Base-by-base conservation (phyloP, 2,329 filamentous ascomycete genomes). In the Stagonosporopsis rhizophila region DNA sequence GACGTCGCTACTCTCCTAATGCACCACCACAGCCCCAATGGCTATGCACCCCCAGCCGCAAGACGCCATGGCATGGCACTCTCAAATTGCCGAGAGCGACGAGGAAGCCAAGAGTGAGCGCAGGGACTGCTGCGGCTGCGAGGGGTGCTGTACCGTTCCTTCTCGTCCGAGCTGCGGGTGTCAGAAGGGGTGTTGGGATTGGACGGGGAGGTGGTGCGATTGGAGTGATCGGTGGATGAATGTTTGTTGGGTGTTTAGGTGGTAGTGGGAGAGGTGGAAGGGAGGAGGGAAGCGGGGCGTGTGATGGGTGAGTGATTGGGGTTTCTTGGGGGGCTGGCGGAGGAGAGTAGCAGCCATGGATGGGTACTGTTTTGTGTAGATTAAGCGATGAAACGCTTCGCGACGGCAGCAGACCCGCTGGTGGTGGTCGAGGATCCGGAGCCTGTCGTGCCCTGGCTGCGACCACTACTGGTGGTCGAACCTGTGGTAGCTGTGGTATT, bases 61-160 rank as follows among this genome's bases (percentile, higher is more conserved):
- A 3, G 37, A 28, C 2, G 7, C 32, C 22, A 37, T 37, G 38
- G 20, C 44, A 1, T 47, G 44, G 50, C 50, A 53, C 44, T 15
- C 50, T 6, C 50, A 53, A 17, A 47, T 47, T 14, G 50, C 37
- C 12, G 44, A 53, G 20, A 27, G 35, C 12, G 35, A 40, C n/a
- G 27, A 22, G 2, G 40, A 52, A 3, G 39, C 4, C 11, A 15
- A 15, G 11, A 3, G 39, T 4, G 39, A 42, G 15, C 12, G 20
- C 28, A 20, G 1, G 22, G 14, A 32, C 1, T 32, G 30, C 15
- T 32, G 30, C 8, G 41, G 17, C 22, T 27, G 41, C 7, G n/a
- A 4, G 1, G 41, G 27, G 25, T 44, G 41, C 41, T 30, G 37
- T 25, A 37, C 6, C 17, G 19, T 17, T 7, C 41, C 41, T 12